Percentiles rank a stretch among this genome's conserved stretches.
Evolutionary conservation across 2,329 filamentous ascomycete genomes (phyloP).

Genomic region (Fusarium annulatum): DNA sequence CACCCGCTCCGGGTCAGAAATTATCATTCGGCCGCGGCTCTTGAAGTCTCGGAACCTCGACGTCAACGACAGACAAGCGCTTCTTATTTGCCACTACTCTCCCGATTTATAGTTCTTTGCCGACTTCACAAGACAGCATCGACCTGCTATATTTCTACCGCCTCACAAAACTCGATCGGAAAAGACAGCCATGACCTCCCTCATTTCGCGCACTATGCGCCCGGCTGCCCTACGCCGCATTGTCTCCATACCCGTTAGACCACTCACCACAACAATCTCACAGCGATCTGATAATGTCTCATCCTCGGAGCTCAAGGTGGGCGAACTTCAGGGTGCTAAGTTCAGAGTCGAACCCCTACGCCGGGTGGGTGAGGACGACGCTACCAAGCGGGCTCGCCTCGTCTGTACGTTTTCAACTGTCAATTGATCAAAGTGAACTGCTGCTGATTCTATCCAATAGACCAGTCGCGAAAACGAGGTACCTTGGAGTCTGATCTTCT

Average conservation of each 20-base stretch:
- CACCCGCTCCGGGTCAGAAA: constrained; percentile 35
- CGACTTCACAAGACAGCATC: background rate
- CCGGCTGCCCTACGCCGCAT: constrained; percentile 33
- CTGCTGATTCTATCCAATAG: constrained; percentile 49
- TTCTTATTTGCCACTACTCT: constrained; percentile 12
- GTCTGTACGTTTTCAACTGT: constrained; percentile 61
- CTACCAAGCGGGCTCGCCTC: constrained; percentile 89
- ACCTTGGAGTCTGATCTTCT: constrained; percentile 96
- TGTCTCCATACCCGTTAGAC: constrained; percentile 32
- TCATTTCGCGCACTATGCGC: constrained; percentile 39
- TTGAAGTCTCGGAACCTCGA: constrained; percentile 29
- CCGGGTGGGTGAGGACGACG: constrained; percentile 82
- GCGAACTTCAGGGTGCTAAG: constrained; percentile 85
- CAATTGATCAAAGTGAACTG: background rate
- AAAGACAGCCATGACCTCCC: constrained; percentile 33
- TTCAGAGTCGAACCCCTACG: constrained; percentile 93
- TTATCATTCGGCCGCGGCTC: constrained; percentile 39
- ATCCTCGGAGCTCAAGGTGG: constrained; percentile 75
- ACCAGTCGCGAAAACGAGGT: constrained; percentile 96
- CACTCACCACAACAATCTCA: constrained; percentile 38
- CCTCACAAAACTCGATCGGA: background rate
- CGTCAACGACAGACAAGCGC: constrained; percentile 28
- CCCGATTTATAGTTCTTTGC: background rate
- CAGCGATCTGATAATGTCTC: constrained; percentile 32
- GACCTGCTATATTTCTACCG: background rate